A percentile compares a stretch with the other conserved stretches of the same genome.
Evolutionary conservation across 2,329 filamentous ascomycete species (phyloP).

Genomic region (Trichophyton verrucosum): DNA sequence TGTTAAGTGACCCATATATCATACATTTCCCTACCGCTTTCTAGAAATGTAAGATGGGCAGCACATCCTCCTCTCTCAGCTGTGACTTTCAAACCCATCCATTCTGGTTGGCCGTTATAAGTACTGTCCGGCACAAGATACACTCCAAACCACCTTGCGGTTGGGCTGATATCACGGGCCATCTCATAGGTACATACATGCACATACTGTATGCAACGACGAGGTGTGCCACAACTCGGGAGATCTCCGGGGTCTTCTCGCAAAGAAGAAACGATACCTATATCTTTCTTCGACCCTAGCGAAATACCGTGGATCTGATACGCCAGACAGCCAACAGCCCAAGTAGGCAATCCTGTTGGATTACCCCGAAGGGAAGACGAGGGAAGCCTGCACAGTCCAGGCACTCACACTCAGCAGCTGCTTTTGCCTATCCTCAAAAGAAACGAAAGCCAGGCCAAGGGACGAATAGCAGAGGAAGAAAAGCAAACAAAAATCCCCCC

Average conservation of each 20-base stretch:
- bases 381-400: neutral
- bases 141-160: neutral
- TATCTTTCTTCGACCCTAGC: neutral
- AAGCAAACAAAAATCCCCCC: neutral
- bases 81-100: neutral
- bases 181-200: neutral
- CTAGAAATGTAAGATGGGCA: neutral
- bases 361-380: neutral
- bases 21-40: neutral
- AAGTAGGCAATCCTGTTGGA: neutral
- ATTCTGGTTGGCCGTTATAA: neutral
- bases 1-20: neutral
- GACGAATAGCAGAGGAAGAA: too few species aligned
- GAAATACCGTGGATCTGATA: neutral
- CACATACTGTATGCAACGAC: neutral
- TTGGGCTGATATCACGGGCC: neutral
- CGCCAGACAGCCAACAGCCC: neutral
- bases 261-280: neutral
- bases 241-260: neutral
- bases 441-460: neutral
- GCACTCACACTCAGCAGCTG: too few species aligned
- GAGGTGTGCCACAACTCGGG: neutral
- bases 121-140: neutral
- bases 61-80: neutral
- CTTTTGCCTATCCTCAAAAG: neutral